phyloP scores from a whole-genome alignment of 192 early-diverging fungal species.

The Gryganskiella cystojenkinii region DNA sequence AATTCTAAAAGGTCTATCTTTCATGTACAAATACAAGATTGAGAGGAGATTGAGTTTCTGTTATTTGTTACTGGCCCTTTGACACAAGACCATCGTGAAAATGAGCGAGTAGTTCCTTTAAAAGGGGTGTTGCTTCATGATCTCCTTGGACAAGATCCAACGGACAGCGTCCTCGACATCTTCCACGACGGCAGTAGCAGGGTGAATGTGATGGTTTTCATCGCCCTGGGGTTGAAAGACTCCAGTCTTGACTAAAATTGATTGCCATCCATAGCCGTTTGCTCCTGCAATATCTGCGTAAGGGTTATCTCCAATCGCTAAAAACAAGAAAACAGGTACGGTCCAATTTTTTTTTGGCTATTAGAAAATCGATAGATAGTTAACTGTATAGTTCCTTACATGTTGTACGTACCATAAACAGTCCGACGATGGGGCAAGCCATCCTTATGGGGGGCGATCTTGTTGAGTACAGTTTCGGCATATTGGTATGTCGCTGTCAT shows the following conservation, averaged over 20 bases:
- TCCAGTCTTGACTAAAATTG: constrained; percentile 77
- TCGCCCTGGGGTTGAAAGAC: constrained; percentile 64
- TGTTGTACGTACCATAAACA: constrained; percentile 46
- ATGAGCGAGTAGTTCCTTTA: background rate
- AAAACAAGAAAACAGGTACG: background rate
- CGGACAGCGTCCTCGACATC: constrained; percentile 77
- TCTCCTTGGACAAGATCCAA: constrained; percentile 52
- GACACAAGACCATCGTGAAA: too few relatives aligned
- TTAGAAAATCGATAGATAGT: constrained; percentile 60
- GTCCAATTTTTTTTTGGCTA: constrained; percentile 55
- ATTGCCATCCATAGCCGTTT: constrained; percentile 78
- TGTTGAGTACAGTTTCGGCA: constrained; percentile 66
- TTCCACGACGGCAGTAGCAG: constrained; percentile 68
- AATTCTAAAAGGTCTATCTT: constrained; percentile 60
- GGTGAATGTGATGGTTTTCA: constrained; percentile 63
- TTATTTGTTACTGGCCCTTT: too few relatives aligned
- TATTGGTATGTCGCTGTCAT: constrained; percentile 77
- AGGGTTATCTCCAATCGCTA: constrained; percentile 77
- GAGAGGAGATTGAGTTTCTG: too few relatives aligned
- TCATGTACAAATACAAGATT: constrained; percentile 28
- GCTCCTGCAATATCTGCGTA: constrained; percentile 82
- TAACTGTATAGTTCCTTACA: background rate
- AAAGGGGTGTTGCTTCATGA: constrained; percentile 25
- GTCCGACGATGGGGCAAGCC: constrained; percentile 16
- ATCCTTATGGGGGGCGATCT: constrained; percentile 23